Conservation (phyloP, 2,329 filamentous ascomycete genomes). For the Alternaria sp. region DNA sequence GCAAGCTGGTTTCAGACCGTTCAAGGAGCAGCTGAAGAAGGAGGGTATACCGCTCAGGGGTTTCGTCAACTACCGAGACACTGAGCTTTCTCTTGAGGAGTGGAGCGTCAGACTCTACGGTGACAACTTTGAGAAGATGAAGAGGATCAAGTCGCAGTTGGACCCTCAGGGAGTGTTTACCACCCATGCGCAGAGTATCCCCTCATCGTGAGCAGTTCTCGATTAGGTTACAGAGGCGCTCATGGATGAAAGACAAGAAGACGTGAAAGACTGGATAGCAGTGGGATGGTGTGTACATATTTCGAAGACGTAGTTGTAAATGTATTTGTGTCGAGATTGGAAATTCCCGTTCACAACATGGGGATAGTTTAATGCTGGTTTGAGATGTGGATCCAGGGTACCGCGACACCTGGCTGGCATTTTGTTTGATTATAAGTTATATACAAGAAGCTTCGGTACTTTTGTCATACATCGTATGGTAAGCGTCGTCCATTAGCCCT, state of each 20-base stretch:
- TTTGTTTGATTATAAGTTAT: neutral
- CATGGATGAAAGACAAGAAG: neutral
- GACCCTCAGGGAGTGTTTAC: conserved; percentile 26
- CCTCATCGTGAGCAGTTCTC: neutral
- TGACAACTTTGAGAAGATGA: conserved; percentile 27
- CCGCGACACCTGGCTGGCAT: neutral
- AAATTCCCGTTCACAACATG: too few relatives aligned
- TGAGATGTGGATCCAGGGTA: neutral
- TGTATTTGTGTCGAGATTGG: neutral
- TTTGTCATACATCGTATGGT: fast-evolving
- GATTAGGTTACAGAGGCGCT: neutral
- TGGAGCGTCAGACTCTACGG: conserved; percentile 31
- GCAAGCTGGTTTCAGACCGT: conserved; percentile 26
- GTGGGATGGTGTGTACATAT: neutral
- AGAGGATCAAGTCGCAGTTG: conserved; percentile 23
- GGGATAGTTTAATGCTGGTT: too few relatives aligned
- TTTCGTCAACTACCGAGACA: conserved; percentile 32
- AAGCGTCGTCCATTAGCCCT: neutral
- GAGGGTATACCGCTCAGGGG: conserved; percentile 23
- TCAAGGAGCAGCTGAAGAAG: conserved; percentile 22
- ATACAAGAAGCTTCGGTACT: neutral
- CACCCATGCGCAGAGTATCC: conserved; percentile 18
- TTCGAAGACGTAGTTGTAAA: neutral
- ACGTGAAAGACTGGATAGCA: neutral
- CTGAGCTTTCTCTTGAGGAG: conserved; percentile 21